Conservation (phyloP, 495 filamentous ascomycete genomes). For the Xylaria castorea region DNA sequence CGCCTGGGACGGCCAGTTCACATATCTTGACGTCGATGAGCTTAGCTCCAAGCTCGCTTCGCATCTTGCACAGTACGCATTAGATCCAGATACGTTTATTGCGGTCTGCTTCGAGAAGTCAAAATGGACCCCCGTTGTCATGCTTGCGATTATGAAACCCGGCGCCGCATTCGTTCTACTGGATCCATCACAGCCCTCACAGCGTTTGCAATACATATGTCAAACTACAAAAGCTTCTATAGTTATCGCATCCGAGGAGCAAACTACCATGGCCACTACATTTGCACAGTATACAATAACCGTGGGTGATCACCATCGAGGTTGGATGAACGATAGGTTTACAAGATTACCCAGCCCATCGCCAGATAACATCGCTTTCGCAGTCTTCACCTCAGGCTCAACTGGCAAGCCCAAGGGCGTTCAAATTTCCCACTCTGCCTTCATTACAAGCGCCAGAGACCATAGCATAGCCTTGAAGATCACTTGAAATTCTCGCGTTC, state of each 20-base stretch:
- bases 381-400: conserved; percentile 50
- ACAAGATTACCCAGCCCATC: not conserved
- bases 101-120: conserved; percentile 63
- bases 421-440: conserved; percentile 39
- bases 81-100: conserved; percentile 58
- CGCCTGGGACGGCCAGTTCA: conserved; percentile 49
- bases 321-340: not conserved
- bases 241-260: not conserved
- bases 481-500: conserved; percentile 43
- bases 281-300: not conserved
- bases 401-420: conserved; percentile 54
- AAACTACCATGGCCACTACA: not conserved
- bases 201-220: conserved; percentile 47
- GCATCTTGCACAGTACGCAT: conserved; percentile 48
- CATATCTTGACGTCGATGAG: conserved; percentile 45
- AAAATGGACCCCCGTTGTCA: conserved; percentile 48
- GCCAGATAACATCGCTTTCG: conserved; percentile 37
- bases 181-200: conserved; percentile 34
- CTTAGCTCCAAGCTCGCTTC: conserved; percentile 39
- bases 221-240: not conserved
- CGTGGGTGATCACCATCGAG: not conserved
- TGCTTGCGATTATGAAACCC: conserved; percentile 47
- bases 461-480: conserved; percentile 9
- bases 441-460: not conserved
- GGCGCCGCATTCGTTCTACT: conserved; percentile 44